Base-by-base conservation (phyloP, 2,329 filamentous ascomycete species). In the Aspergillus sp. region DNA sequence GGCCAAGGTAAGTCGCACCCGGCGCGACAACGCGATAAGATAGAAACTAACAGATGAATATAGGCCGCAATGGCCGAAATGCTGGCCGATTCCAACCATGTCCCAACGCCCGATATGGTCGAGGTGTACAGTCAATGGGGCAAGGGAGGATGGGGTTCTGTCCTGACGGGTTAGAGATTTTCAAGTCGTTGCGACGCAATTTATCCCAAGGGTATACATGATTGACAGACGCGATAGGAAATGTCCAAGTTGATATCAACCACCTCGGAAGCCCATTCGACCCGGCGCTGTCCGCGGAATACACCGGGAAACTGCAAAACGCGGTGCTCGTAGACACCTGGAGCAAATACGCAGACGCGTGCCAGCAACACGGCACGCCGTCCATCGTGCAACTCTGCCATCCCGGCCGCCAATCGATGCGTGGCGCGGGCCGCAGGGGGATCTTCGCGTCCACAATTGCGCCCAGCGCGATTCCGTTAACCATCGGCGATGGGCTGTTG, bases 101-200 rank as follows among this genome's bases (percentile, higher is more conserved):
- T 73, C 1, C 77, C 77, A 0, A 68, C 68, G 8, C 55, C 70
- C 5, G 59, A 66, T 2, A 64, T 77, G 9, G 42, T 64, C 2
- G 59, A 70, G 2, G 66, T 74, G 0, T 83, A 83, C 53, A 61
- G 64, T 2, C 57, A 64, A 52, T 83, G 79, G 80, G 72, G 60
- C 1, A 52, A 64, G 28, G 65, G 69, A 4, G 60, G 62, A 7
- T 73, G 72, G 60, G 69, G 70, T 6, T 59, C 66, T 8, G 59
- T 73, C 29, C 65, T 73, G 10, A 73, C 70, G 27, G 71, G 71
- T 53, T 63, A 62, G 53, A 19, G 19, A 19, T 19, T 19, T 19
- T 19, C 19, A 19, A 19, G 19, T 19, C 19, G 19, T 19, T 19
- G 40, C 6, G 29, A 34, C 32, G 5, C n/a, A 30, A n/a, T 43